Base-by-base conservation (phyloP, 306 rosid species). In the Malus asiatica region DNA sequence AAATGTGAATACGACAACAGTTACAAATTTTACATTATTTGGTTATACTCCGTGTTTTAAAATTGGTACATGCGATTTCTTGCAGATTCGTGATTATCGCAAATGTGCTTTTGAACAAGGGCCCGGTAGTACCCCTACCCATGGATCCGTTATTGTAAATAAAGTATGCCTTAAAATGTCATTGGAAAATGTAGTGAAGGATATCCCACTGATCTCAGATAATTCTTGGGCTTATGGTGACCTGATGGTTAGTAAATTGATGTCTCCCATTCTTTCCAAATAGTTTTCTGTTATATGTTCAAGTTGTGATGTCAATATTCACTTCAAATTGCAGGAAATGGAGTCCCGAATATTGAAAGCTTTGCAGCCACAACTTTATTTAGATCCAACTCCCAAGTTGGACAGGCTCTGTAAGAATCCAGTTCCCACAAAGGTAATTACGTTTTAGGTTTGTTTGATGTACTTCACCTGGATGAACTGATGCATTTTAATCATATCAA, bases 151-250 rank as follows among this genome's bases (percentile, higher is more conserved):
- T 59, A 72, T 71, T 78, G 90, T 90, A 30, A 88, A 61, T 77
- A 92, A 84, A 86, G 86, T 96, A 72, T 32, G 86, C 80, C 99
- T 96, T 73, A 90, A 80, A 89, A 89, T 96, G 91, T 90, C 99
- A 20, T 78, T 96, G 88, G 99, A 96, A 81, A 92, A 92, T 83
- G 92, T 96, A 78, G 96, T 96, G 67, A 96, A 96, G 92, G 99
- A 92, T 80, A 93, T 96, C 67, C 96, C 98, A 22, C 82, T 85
- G 57, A 87, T 92, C 82, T 87, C 97, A 1, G 93, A 96, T 85
- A 84, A 82, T 83, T 88, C 98, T 58, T 96, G 99, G 99, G 88
- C 93, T 20, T 96, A 96, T 81, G 99, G 99, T 67, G 99, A 92
- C 88, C 83, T 96, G 74, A 96, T 96, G 98, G 99, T 96, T 76